These are phyloP conservation scores for Fermentozyma sake DNA, from an alignment of 1,139 yeast genomes.

Conservation along the genomic window DNA sequence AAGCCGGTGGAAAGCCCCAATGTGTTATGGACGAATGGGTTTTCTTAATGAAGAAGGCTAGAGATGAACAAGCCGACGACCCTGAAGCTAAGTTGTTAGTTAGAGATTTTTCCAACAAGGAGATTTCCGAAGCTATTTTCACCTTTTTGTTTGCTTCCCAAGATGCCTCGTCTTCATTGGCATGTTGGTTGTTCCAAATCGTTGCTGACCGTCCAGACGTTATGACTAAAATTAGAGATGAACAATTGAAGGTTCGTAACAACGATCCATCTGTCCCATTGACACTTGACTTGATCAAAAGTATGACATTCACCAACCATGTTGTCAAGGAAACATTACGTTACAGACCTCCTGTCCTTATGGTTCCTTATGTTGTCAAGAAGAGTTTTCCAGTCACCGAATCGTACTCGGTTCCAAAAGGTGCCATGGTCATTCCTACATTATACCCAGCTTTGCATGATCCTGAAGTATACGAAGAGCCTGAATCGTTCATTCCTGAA, in stretches of 20 bases:
- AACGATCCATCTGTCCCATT: slow-evolving; percentile 65
- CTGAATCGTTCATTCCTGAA: slow-evolving; percentile 92
- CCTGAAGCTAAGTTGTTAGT: slow-evolving; percentile 55
- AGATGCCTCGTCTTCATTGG: slow-evolving; percentile 96
- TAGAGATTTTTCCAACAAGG: slow-evolving; percentile 84
- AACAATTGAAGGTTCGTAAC: slow-evolving; percentile 78
- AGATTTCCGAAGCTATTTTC: slow-evolving; percentile 92
- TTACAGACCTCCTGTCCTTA: slow-evolving; percentile 93
- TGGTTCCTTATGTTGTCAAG: slow-evolving; percentile 96
- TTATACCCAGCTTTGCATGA: slow-evolving; percentile 94
- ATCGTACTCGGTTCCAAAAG: slow-evolving; percentile 88
- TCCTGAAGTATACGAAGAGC: slow-evolving; percentile 91
- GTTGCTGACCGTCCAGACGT: slow-evolving; percentile 95
- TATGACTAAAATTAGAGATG: slow-evolving; percentile 78
- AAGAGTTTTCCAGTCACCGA: slow-evolving; percentile 78
- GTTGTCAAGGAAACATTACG: slow-evolving; percentile 91
- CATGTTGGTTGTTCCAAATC: slow-evolving; percentile 97
- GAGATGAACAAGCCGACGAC: slow-evolving; percentile 38
- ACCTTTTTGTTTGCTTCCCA: slow-evolving; percentile 96
- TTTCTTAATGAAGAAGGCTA: slow-evolving; percentile 73
- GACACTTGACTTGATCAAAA: slow-evolving; percentile 67
- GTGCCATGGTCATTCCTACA: slow-evolving; percentile 94
- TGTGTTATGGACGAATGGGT: slow-evolving; percentile 98
- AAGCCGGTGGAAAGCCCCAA: slow-evolving; percentile 69
- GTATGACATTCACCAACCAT: slow-evolving; percentile 83